Evolutionary conservation across 2,329 filamentous ascomycete genomes (phyloP).

Genomic region (Calonectria montana): DNA sequence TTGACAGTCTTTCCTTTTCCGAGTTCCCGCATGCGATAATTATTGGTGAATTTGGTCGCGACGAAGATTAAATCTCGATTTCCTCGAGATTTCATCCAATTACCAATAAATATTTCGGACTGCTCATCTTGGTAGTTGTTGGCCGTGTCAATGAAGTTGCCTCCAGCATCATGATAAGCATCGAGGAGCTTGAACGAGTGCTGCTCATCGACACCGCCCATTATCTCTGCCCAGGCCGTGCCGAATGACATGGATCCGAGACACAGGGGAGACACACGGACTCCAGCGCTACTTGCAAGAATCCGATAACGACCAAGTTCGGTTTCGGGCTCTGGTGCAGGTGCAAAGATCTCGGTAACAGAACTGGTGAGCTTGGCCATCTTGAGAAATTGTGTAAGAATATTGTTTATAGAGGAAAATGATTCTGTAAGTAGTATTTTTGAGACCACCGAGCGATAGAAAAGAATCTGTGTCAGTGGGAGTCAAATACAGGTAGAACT

Average conservation of each 20-base stretch:
- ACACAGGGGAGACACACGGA: not conserved
- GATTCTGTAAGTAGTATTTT: too few species aligned
- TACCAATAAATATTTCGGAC: constrained; percentile 67
- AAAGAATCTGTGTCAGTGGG: too few species aligned
- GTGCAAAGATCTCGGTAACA: not conserved
- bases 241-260: not conserved
- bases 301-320: not conserved
- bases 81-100: constrained; percentile 63
- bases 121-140: constrained; percentile 69
- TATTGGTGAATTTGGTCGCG: constrained; percentile 66
- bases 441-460: too few species aligned
- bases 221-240: not conserved
- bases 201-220: constrained; percentile 59
- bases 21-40: not conserved
- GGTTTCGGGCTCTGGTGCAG: not conserved
- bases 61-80: constrained; percentile 66
- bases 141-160: constrained; percentile 77
- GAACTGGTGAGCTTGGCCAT: too few species aligned
- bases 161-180: constrained; percentile 65
- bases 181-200: constrained; percentile 68
- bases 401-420: too few species aligned
- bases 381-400: too few species aligned
- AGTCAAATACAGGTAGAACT: too few species aligned
- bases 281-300: not conserved
- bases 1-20: constrained; percentile 41